A percentile compares a stretch with the other conserved stretches of the same genome.
phyloP scores from a whole-genome alignment of 2,329 filamentous ascomycete species.

The Epichloe gansuensis region DNA sequence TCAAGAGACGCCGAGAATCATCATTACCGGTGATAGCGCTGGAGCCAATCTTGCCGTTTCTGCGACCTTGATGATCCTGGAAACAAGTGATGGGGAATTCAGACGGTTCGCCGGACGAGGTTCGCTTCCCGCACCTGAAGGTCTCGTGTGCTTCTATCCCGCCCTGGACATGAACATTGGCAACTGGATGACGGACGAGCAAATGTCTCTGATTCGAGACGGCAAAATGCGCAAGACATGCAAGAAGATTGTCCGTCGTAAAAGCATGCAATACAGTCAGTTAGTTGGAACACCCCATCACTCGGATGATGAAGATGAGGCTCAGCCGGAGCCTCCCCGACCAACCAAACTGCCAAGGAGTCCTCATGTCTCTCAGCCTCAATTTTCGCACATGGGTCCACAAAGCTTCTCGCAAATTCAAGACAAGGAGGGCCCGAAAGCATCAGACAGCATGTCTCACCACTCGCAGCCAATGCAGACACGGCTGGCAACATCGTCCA shows the following conservation, averaged over 20 bases:
- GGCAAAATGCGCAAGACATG: slow-evolving; percentile 68
- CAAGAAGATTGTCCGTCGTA: slow-evolving; percentile 62
- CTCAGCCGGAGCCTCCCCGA: slow-evolving; percentile 17
- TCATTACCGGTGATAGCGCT: slow-evolving; percentile 36
- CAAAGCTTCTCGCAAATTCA: slow-evolving; percentile 15
- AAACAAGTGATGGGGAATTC: slow-evolving; percentile 43
- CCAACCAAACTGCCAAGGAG: slow-evolving; percentile 12
- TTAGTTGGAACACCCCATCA: slow-evolving; percentile 72
- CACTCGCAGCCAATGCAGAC: slow-evolving; percentile 55
- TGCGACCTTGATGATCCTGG: slow-evolving; percentile 78
- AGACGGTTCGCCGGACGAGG: slow-evolving; percentile 23
- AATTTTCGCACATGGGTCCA: slow-evolving; percentile 37
- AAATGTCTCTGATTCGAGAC: slow-evolving; percentile 88
- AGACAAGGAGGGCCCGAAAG: slow-evolving; percentile 7
- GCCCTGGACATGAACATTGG: slow-evolving; percentile 93
- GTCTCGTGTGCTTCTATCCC: slow-evolving; percentile 77
- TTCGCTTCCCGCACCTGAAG: slow-evolving; percentile 61
- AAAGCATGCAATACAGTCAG: slow-evolving; percentile 79
- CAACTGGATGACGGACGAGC: slow-evolving; percentile 98
- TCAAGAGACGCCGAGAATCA: slow-evolving; percentile 23
- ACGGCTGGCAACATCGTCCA: slow-evolving; percentile 85
- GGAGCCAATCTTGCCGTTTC: slow-evolving; percentile 44
- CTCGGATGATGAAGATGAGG: slow-evolving; percentile 59
- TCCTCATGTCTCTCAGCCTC: slow-evolving; percentile 26
- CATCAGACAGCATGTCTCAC: slow-evolving; percentile 28